Conservation (phyloP, 768 basidiomycete species). For the Termitomyces sp. region DNA sequence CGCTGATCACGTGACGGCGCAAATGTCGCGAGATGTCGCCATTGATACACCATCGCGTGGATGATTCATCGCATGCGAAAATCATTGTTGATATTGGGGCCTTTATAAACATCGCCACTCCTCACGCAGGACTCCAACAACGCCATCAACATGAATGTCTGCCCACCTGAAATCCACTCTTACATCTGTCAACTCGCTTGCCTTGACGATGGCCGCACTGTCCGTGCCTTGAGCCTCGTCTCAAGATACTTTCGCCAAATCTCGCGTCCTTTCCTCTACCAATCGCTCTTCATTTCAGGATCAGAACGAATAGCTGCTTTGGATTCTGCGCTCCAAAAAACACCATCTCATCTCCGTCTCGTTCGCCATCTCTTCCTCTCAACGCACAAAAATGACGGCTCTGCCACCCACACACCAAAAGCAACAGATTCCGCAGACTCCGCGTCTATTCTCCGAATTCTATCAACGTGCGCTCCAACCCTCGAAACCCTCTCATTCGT, state of each 20-base stretch:
- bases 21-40: conserved; percentile 20
- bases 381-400: conserved; percentile 17
- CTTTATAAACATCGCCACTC: not conserved
- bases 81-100: not conserved
- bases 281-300: conserved; percentile 30
- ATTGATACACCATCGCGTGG: conserved; percentile 15
- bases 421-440: conserved; percentile 4
- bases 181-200: conserved; percentile 40
- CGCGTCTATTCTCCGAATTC: conserved; percentile 24
- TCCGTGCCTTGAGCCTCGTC: conserved; percentile 30
- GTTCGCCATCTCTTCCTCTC: conserved; percentile 42
- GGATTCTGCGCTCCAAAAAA: conserved; percentile 22
- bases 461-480: conserved; percentile 33
- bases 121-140: not conserved
- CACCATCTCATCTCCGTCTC: conserved; percentile 30
- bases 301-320: conserved; percentile 21
- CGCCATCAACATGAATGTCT: conserved; percentile 24
- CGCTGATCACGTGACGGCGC: conserved; percentile 7
- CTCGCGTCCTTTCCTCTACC: conserved; percentile 33
- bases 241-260: conserved; percentile 36
- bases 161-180: conserved; percentile 39
- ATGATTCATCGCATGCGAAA: not conserved
- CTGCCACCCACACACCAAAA: conserved; percentile 3
- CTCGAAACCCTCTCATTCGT: conserved; percentile 36
- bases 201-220: conserved; percentile 30